Evolutionary conservation across 805 yeast genomes (phyloP), one percentile per base, ranked within the genome.

Genomic region (Ogataea ganodermae): DNA sequence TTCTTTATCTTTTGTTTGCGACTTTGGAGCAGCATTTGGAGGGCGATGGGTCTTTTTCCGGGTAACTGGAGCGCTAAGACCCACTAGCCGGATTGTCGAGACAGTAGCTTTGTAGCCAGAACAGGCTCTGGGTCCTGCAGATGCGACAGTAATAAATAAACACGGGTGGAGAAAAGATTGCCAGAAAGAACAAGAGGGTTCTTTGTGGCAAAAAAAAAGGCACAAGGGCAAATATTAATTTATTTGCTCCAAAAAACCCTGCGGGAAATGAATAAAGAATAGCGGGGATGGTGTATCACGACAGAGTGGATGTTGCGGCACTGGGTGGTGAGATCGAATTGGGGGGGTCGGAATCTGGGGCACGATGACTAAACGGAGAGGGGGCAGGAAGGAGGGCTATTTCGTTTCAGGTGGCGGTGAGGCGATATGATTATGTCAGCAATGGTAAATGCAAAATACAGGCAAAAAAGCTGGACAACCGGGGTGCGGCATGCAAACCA

Each of bases 1-100:
- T 35, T 43, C 41, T 43, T 43, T 27, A 23, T 43, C 39, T 43
- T 43, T 26, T 35, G 46, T 36, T 43, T 43, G 17, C 36, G 24
- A 12, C 41, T 27, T n/a, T 43, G 39, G 12, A 43, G 42, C 42
- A 43, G 30, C 46, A 43, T 43, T 24, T n/a, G 16, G 27, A 35
- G 17, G 24, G 24, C 24, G 8, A 22, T 6, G 24, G 8, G 24
- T 6, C 8, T 22, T 6, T 22, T 22, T 22, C 8, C 24, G 24
- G 24, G 24, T 22, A 22, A 6, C 8, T 6, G 24, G 8, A 22
- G 24, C 24, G 24, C 8, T 22, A 22, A 8, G 8, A 22, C 24
- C 24, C 24, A 8, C 24, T 22, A 22, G 24, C 24, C 24, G 24
- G 24, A 6, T 6, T 6, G 6, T 22, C 24, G 24, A 22, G 24